phyloP scores from a whole-genome alignment of 257 asterid genomes.

The Avicennia marina region DNA sequence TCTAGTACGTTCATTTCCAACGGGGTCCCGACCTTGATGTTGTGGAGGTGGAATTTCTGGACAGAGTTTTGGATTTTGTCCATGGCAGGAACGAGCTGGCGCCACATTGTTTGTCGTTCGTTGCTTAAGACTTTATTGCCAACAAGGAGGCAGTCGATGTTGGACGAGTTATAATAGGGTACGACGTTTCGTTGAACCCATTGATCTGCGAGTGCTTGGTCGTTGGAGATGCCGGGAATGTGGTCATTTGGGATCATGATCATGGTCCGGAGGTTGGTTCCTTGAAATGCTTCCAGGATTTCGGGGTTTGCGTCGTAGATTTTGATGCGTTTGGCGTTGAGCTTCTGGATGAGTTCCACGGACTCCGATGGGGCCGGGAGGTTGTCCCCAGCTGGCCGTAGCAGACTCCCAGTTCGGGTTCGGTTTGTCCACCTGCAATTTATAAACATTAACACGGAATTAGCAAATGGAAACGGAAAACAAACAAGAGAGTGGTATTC shows the following conservation, averaged over 20 bases:
- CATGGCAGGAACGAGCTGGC: constrained; percentile 73
- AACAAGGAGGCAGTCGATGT: constrained; percentile 79
- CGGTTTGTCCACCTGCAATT: too few relatives aligned
- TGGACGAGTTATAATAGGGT: constrained; percentile 59
- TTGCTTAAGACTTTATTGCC: constrained; percentile 85
- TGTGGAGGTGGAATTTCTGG: constrained; percentile 42
- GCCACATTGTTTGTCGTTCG: constrained; percentile 73
- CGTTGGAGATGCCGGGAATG: constrained; percentile 54
- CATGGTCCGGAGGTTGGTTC: constrained; percentile 61
- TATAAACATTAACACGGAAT: neutral
- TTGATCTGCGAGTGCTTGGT: constrained; percentile 62
- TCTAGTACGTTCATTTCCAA: constrained; percentile 67
- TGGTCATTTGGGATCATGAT: constrained; percentile 80
- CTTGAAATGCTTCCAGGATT: constrained; percentile 57
- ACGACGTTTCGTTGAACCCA: constrained; percentile 72
- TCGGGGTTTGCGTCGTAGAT: constrained; percentile 65
- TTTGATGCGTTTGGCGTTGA: constrained; percentile 68
- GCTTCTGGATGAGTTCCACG: constrained; percentile 43
- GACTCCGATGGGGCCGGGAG: constrained; percentile 49
- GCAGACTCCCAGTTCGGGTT: too few relatives aligned
- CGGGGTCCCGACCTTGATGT: constrained; percentile 81
- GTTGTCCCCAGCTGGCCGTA: too few relatives aligned
- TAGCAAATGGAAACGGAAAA: neutral
- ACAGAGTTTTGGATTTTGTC: constrained; percentile 56
- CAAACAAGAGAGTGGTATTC: neutral